phyloP scores from a whole-genome alignment of 2,329 filamentous ascomycete genomes.

The Aaosphaeria arxii region DNA sequence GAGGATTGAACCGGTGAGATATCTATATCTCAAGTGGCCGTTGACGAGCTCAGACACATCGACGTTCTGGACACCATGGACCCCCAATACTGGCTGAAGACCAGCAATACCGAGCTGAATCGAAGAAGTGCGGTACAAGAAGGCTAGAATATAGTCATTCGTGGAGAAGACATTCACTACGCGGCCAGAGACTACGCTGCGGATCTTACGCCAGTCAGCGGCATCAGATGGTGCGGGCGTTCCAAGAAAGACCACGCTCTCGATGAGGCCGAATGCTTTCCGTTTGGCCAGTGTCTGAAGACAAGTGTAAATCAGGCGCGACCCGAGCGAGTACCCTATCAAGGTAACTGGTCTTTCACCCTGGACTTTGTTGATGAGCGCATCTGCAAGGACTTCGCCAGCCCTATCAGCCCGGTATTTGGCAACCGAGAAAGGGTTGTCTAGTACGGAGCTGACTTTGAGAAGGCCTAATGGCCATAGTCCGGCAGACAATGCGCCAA shows the following conservation, averaged over 20 bases:
- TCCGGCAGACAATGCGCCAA: constrained; percentile 45
- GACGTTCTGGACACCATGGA: constrained; percentile 63
- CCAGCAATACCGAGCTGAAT: constrained; percentile 82
- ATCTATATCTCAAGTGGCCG: constrained; percentile 52
- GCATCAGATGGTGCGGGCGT: constrained; percentile 71
- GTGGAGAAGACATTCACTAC: constrained; percentile 86
- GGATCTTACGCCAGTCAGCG: constrained; percentile 72
- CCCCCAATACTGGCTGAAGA: constrained; percentile 67
- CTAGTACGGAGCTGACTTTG: constrained; percentile 57
- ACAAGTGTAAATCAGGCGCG: constrained; percentile 79
- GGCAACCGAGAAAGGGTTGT: constrained; percentile 79
- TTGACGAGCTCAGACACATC: constrained; percentile 51
- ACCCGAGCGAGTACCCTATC: constrained; percentile 78
- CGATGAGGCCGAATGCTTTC: constrained; percentile 77
- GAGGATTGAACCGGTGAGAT: constrained; percentile 50
- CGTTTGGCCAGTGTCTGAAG: constrained; percentile 73
- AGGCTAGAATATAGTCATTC: constrained; percentile 83
- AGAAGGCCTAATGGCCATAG: constrained; percentile 49
- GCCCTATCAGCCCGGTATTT: constrained; percentile 77
- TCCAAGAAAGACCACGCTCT: constrained; percentile 80
- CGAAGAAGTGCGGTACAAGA: constrained; percentile 81
- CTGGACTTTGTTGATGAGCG: constrained; percentile 76
- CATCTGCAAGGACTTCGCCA: constrained; percentile 75
- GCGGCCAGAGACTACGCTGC: constrained; percentile 74
- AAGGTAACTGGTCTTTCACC: constrained; percentile 79